Conservation (phyloP, 2,329 filamentous ascomycete genomes). For the Aspergillus pseudoviridinutans region DNA sequence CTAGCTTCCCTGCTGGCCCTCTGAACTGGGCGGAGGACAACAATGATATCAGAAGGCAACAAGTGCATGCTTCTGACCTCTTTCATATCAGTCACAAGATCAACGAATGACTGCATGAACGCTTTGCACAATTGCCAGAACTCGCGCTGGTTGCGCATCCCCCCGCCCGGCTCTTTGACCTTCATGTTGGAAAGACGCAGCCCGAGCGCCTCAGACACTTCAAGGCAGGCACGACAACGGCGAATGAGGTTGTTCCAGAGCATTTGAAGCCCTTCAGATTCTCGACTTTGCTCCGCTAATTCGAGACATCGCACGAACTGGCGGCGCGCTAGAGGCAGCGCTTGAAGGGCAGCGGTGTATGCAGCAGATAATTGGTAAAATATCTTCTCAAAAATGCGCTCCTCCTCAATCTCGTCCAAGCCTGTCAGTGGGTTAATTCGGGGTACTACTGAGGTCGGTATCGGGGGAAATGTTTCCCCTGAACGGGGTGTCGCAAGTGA, state of each 20-base stretch:
- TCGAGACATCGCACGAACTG: slow-evolving; percentile 65
- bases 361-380: slow-evolving; percentile 72
- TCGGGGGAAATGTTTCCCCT: slow-evolving; percentile 68
- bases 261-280: slow-evolving; percentile 57
- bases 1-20: slow-evolving; percentile 76
- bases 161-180: slow-evolving; percentile 74
- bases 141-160: slow-evolving; percentile 55
- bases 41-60: slow-evolving; percentile 63
- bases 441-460: slow-evolving; percentile 43
- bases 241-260: slow-evolving; percentile 68
- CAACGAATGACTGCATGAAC: slow-evolving; percentile 47
- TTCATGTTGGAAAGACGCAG: slow-evolving; percentile 73
- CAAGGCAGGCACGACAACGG: slow-evolving; percentile 66
- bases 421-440: slow-evolving; percentile 56
- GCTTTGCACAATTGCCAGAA: slow-evolving; percentile 68
- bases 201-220: slow-evolving; percentile 70
- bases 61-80: slow-evolving; percentile 46
- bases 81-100: slow-evolving; percentile 45
- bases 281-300: slow-evolving; percentile 57
- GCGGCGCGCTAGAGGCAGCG: slow-evolving; percentile 64
- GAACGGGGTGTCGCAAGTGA: slow-evolving; percentile 68
- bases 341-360: slow-evolving; percentile 67
- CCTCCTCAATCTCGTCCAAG: slow-evolving; percentile 67
- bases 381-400: slow-evolving; percentile 76
- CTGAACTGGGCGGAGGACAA: slow-evolving; percentile 75